These are phyloP conservation scores for Coelastrella sp. DNA, from an alignment of 139 green algal species.

Conservation along the genomic window DNA sequence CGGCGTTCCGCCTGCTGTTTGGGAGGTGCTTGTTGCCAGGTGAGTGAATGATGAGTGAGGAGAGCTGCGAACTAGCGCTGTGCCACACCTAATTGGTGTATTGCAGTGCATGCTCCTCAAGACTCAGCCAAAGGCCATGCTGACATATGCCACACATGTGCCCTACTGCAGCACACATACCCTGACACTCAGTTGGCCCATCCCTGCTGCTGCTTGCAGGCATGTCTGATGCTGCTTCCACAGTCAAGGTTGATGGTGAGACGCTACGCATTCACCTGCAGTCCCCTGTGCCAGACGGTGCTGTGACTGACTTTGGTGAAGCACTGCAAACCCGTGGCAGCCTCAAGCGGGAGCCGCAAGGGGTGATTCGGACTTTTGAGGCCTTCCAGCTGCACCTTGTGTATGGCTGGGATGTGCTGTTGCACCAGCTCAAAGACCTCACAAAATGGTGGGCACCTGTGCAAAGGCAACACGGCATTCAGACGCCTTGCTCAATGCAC, in stretches of 20 bases:
- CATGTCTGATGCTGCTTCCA: background rate
- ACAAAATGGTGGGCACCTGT: conserved; percentile 2
- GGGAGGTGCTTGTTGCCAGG: background rate
- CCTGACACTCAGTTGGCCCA: background rate
- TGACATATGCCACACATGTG: background rate
- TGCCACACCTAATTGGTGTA: background rate
- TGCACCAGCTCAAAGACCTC: background rate
- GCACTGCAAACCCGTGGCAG: background rate
- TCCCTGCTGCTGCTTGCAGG: background rate
- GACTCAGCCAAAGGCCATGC: background rate
- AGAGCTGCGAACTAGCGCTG: background rate
- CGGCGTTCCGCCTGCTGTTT: too few relatives aligned
- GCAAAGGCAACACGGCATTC: background rate
- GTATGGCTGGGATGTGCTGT: background rate
- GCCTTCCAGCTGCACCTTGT: background rate
- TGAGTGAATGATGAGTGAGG: background rate
- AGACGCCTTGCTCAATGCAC: background rate
- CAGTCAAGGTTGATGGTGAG: background rate
- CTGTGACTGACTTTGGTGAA: background rate
- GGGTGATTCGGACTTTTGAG: background rate
- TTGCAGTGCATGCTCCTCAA: background rate
- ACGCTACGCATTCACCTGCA: background rate
- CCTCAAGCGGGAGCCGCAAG: background rate
- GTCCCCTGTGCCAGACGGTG: background rate
- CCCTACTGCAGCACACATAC: background rate